Conservation (phyloP, 2,329 filamentous ascomycete genomes). For the Cladosporium velox region DNA sequence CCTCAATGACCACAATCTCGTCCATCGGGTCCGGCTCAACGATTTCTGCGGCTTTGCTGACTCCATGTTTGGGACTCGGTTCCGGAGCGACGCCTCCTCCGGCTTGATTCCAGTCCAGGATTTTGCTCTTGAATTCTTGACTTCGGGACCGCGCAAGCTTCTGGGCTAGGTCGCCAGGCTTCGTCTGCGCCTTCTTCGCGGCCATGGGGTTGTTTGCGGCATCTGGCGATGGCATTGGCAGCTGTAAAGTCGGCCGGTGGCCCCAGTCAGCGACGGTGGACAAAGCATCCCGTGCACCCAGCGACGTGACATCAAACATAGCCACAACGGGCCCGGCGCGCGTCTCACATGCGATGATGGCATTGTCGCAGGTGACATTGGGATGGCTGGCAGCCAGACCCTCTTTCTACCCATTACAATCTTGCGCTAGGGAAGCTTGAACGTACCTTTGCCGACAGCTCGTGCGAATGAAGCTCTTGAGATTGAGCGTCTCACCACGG, state of each 20-base stretch:
- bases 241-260: conserved; percentile 26
- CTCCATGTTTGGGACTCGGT: conserved; percentile 31
- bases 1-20: conserved; percentile 31
- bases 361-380: conserved; percentile 19
- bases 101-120: conserved; percentile 36
- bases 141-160: conserved; percentile 33
- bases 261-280: conserved; percentile 33
- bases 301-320: conserved; percentile 32
- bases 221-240: conserved; percentile 35
- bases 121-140: conserved; percentile 38
- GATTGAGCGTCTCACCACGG: background rate
- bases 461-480: background rate
- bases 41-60: conserved; percentile 10
- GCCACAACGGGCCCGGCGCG: conserved; percentile 16
- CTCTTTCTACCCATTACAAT: conserved; percentile 1
- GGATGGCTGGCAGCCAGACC: conserved; percentile 11
- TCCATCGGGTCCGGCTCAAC: conserved; percentile 3
- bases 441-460: conserved; percentile 19
- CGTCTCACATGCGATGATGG: conserved; percentile 19
- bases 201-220: conserved; percentile 22
- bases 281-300: conserved; percentile 29
- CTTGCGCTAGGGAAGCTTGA: conserved; percentile 18
- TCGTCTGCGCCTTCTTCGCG: conserved; percentile 34
- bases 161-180: conserved; percentile 33
- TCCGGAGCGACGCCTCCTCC: conserved; percentile 33